These are phyloP conservation scores for Spirogloea muscicola DNA, from an alignment of 139 green algal genomes.

Conservation along the genomic window DNA sequence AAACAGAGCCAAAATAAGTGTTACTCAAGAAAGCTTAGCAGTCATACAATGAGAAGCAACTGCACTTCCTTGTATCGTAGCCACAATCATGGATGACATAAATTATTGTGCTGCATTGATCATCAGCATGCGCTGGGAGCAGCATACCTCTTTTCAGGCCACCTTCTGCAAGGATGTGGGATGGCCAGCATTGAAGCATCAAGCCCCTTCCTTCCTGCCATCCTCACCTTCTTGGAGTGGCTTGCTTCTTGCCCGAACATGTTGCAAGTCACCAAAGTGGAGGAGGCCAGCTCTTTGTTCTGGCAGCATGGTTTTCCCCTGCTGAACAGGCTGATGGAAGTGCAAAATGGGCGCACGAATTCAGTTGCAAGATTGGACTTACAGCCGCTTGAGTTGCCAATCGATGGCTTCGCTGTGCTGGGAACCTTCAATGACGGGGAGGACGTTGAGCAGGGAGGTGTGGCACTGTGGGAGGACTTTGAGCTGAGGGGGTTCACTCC, in stretches of 20 bases:
- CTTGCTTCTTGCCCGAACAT: constrained; percentile 14
- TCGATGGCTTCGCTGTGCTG: background rate
- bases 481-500: constrained; percentile 34
- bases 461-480: constrained; percentile 36
- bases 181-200: background rate
- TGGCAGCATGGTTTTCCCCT: constrained; percentile 11
- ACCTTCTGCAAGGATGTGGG: constrained; percentile 19
- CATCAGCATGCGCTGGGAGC: constrained; percentile 24
- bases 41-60: too few relatives aligned
- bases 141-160: constrained; percentile 22
- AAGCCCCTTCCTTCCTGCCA: constrained; percentile 11
- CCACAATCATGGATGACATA: too few relatives aligned
- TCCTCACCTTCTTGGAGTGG: constrained; percentile 19
- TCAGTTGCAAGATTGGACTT: too few relatives aligned
- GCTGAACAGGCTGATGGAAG: constrained; percentile 19
- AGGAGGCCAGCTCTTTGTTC: constrained; percentile 32
- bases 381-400: too few relatives aligned
- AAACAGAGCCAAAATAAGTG: too few relatives aligned
- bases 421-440: background rate
- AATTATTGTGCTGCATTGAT: too few relatives aligned
- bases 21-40: too few relatives aligned
- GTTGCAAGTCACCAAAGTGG: background rate
- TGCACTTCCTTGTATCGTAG: too few relatives aligned
- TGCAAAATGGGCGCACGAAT: background rate
- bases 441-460: background rate